Base-by-base conservation (phyloP, 108 stramenopile species). In the Pseudonitzschia multiseries region DNA sequence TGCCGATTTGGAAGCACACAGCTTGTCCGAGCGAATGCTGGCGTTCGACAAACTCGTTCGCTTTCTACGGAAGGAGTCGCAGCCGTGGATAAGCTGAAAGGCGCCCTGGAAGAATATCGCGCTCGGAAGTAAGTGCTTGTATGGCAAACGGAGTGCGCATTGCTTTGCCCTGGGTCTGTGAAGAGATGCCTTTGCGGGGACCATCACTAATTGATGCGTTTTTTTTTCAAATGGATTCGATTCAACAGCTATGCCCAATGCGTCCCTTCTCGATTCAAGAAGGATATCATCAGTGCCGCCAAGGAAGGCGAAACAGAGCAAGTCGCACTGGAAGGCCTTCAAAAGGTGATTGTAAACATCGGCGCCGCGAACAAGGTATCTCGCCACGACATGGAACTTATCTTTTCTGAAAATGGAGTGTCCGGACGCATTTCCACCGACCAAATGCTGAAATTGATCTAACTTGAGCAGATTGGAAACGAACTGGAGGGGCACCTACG, bases 241-340 rank as follows among this genome's bases (percentile, higher is more conserved):
- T 14, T 62, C 13, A 33, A 40, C 36, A 62, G 61, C 20, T 87
- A 84, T 71, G 48, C 81, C 15, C 81, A 84, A 70, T 71, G 74
- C 31, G 59, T 81, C 26, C 86, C 86, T 41, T 75, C 69, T 41
- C 79, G 86, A 29, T 87, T 87, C 74, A 82, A 78, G 29, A 84
- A 87, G 73, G 86, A 87, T 40, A 64, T 87, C 17, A 68, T 87
- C 48, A 56, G 68, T 5, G 86, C 84, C 17, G 86, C 86, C 12
- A 64, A 48, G 12, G 50, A 48, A 15, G 41, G 32, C 8, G 57
- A 74, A 10, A 69, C 64, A 18, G 77, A 70, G 14, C 42, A 64
- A 1, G 71, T 87, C 66, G 71, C 68, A 44, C 54, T 69, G n/a
- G 69, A 79, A 26, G 83, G 75, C 26, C 65, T 87, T 10, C 67